Evolutionary conservation across 169 alveolate genomes (phyloP), one percentile per base, ranked within the genome.

Genomic region (Plasmodium billcollinsi): DNA sequence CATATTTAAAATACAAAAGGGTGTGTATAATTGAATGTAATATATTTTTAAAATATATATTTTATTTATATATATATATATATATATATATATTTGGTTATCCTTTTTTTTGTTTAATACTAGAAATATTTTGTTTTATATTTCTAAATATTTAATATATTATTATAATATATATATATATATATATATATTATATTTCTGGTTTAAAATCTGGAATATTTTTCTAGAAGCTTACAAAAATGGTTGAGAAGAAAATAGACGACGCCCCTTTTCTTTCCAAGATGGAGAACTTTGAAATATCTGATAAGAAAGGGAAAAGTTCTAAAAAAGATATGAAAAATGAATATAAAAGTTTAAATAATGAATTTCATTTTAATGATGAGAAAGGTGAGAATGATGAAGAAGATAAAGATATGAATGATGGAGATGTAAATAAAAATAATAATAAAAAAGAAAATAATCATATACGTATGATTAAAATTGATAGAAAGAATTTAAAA

Each of bases 271-370:
- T 80, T 54, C 59, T 80, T 70, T 58, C 74, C 14, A 80, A 80
- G n/a, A 80, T 80, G 83, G 80, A 80, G 12, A 80, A 50, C 26
- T 80, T 80, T 43, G 90, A 80, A 80, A 80, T 80, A 11, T 58
- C 75, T 7, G 90, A 80, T 69, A 59, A 72, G 62, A 80, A 50
- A 24, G 49, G 70, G 33, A 80, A 80, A 21, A 20, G 3, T 14
- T 54, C 83, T 9, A 80, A 72, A 49, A 62, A 62, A 14, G 90
- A 80, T 21, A n/a, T 66, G 24, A 80, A 80, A 20, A 69, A 80
- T 67, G 90, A 45, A 26, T 80, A 80, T 80, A 33, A 73, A 58
- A 80, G 72, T 67, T 54, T 80, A 72, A 80, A 67, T 47, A 80
- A 80, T 26, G 90, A 80, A 67, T 80, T 80, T 54, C 67, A 80